phyloP scores from a whole-genome alignment of 208 protist species.

The Leishmania turanica region DNA sequence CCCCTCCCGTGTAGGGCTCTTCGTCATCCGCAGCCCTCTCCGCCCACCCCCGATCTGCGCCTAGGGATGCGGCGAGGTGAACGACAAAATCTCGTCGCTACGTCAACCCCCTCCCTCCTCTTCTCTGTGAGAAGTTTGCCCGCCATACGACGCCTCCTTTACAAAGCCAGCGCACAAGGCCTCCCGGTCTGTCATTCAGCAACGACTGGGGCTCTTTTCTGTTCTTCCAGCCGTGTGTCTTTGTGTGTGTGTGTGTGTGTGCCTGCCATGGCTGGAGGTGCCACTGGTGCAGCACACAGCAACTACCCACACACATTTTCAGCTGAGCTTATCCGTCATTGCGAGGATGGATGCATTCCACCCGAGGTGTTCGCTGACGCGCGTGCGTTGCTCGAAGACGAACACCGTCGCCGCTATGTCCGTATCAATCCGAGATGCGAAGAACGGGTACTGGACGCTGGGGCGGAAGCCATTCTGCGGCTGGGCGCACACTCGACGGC shows the following conservation, averaged over 20 bases:
- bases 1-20: not conserved
- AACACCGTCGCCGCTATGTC: slow-evolving; percentile 47
- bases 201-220: not conserved
- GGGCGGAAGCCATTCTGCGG: slow-evolving; percentile 15
- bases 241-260: slow-evolving; percentile 12
- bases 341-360: slow-evolving; percentile 41
- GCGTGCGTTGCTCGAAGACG: slow-evolving; percentile 4
- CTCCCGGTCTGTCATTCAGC: not conserved
- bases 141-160: not conserved
- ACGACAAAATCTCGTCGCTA: not conserved
- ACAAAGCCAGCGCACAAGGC: not conserved
- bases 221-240: not conserved
- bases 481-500: not conserved
- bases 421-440: slow-evolving; percentile 48
- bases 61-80: not conserved
- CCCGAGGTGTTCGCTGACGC: slow-evolving; percentile 65
- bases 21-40: not conserved
- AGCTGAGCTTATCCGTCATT: slow-evolving; percentile 50
- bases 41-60: not conserved
- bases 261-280: not conserved
- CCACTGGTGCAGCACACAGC: not conserved
- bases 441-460: slow-evolving; percentile 6
- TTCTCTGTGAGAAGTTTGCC: not conserved
- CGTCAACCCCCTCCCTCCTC: not conserved
- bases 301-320: slow-evolving; percentile 62